phyloP scores from a whole-genome alignment of 441 rosid genomes.

The Syzygium malaccense region DNA sequence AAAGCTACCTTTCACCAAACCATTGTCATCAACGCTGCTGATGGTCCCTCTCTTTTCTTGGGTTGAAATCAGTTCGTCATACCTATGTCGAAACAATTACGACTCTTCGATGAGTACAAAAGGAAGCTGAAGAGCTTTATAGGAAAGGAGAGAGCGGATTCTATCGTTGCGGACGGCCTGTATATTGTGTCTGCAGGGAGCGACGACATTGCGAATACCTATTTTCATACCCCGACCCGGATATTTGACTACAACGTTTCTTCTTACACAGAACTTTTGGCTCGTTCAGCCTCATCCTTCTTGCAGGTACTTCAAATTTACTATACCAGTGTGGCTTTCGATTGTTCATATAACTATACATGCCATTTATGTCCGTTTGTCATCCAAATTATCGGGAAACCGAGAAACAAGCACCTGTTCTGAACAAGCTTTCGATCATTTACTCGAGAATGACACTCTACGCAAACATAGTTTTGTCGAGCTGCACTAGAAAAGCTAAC shows the following conservation, averaged over 20 bases:
- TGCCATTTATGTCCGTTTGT: not conserved
- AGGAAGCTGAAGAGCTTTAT: constrained; percentile 6
- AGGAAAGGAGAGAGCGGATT: constrained; percentile 14
- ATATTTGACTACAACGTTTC: constrained; percentile 20
- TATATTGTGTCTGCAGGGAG: constrained; percentile 42
- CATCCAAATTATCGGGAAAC: not conserved
- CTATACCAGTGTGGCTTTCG: not conserved
- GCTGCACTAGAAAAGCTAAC: not conserved
- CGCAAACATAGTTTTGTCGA: not conserved
- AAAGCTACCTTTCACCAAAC: not conserved
- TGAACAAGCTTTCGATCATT: not conserved
- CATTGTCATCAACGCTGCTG: not conserved
- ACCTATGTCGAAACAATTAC: constrained; percentile 8
- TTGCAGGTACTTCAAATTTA: constrained; percentile 21
- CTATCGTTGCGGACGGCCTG: constrained; percentile 18
- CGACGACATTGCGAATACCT: constrained; percentile 51
- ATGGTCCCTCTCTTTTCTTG: not conserved
- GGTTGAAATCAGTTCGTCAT: not conserved
- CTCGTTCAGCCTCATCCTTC: constrained; percentile 28
- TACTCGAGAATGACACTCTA: not conserved
- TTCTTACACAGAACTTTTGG: constrained; percentile 38
- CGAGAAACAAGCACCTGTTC: not conserved
- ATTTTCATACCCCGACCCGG: constrained; percentile 21
- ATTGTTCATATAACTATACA: not conserved
- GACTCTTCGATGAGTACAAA: constrained; percentile 11